Evolutionary conservation across 2,329 filamentous ascomycete genomes (phyloP), one percentile per base, ranked within the genome.

Genomic region (Calycina herbarum): DNA sequence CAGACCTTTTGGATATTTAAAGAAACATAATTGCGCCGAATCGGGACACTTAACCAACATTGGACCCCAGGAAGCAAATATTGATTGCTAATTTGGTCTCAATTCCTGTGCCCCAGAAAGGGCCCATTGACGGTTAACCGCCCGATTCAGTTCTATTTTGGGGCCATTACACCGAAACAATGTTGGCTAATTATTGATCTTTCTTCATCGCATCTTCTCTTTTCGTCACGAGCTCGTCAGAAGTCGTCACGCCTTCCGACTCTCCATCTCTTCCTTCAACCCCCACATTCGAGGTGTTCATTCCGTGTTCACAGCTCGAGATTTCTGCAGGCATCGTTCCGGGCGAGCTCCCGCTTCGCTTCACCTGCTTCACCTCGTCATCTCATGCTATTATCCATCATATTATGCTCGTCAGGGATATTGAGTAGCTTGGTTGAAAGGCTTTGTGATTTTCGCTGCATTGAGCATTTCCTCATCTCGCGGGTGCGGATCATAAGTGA

Each of bases 101-200:
- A 57, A 65, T 68, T 62, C 17, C 62, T 66, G 63, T 42, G 63
- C 59, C 54, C 40, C 45, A 66, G 59, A 61, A 29, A 27, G 38
- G 38, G 58, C 61, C 59, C 57, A 61, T 45, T 64, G 31, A 31
- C 45, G 24, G 20, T 45, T 72, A 72, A 67, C 66, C 71, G 71
- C 72, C 66, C 66, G 57, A 70, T 72, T 31, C 64, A 68, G 71
- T 63, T 72, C 72, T 73, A 73, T 73, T 73, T 73, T 71, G 42
- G 68, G 54, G 42, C 57, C 51, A 68, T 67, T 42, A 33, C 24
- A n/a, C 29, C 6, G 45, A 38, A 38, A 38, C 58, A 65, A 64
- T 69, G 65, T 65, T 64, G 64, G 67, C 51, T 69, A 71, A 71
- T 71, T 71, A 68, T 65, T 64, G 35, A 45, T n/a, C 56, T 58